A percentile compares a stretch with the other conserved stretches of the same genome.
Evolutionary conservation across 768 basidiomycete species (phyloP).

Genomic region (Podaxis mareebaensis): DNA sequence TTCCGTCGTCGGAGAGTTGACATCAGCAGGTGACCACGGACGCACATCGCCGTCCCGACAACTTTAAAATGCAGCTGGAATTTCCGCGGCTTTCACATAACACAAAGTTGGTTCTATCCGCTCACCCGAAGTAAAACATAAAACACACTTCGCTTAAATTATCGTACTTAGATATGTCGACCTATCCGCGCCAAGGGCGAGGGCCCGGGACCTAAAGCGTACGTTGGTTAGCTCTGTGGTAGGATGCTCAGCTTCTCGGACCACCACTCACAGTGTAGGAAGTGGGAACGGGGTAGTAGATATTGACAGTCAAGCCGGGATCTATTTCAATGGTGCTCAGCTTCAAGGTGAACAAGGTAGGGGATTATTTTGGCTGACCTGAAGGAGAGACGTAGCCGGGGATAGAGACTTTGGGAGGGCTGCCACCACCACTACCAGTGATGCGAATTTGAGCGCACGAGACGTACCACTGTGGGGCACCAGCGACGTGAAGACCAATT

Average conservation of each 20-base stretch:
- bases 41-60: not conserved
- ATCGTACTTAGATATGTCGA: not conserved
- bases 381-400: slow-evolving; percentile 36
- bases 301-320: slow-evolving; percentile 27
- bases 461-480: slow-evolving; percentile 43
- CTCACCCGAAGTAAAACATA: not conserved
- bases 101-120: not conserved
- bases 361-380: not conserved
- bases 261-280: not conserved
- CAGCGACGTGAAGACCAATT: slow-evolving; percentile 41
- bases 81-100: not conserved
- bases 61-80: not conserved
- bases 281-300: slow-evolving; percentile 26
- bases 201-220: slow-evolving; percentile 22
- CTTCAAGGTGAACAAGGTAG: not conserved
- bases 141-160: not conserved
- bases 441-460: slow-evolving; percentile 46
- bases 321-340: slow-evolving; percentile 19
- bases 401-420: slow-evolving; percentile 41
- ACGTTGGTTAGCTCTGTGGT: not conserved
- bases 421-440: slow-evolving; percentile 39
- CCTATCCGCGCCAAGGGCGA: slow-evolving; percentile 18
- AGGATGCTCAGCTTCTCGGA: not conserved
- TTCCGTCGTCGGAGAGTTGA: not conserved
- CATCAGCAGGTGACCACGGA: not conserved